These are phyloP conservation scores for Nemania sp. DNA, from an alignment of 2,329 filamentous ascomycete species.

Conservation along the genomic window DNA sequence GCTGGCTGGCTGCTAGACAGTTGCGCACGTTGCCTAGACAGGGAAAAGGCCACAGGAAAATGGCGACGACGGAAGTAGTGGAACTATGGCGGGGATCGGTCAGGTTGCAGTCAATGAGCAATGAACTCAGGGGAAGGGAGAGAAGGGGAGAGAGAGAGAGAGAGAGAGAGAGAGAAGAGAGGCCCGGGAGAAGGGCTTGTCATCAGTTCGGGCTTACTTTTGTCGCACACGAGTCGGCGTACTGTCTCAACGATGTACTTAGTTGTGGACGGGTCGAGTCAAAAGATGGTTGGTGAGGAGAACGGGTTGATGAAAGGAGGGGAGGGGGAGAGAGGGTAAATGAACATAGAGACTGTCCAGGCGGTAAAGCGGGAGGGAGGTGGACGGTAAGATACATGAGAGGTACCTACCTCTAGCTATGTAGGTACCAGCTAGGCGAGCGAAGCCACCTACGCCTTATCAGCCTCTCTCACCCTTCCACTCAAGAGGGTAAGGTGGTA, in stretches of 20 bases:
- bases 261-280: constrained; percentile 21
- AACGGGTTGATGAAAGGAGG: constrained; percentile 21
- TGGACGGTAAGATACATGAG: constrained; percentile 10
- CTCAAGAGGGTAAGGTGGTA: not conserved
- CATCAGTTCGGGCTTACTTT: constrained; percentile 30
- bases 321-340: constrained; percentile 9
- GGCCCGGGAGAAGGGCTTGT: constrained; percentile 32
- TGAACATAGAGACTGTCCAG: constrained; percentile 10
- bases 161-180: constrained; percentile 8
- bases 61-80: constrained; percentile 19
- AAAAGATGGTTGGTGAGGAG: constrained; percentile 17
- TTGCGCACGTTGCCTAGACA: constrained; percentile 13
- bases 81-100: constrained; percentile 18
- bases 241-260: constrained; percentile 27
- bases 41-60: constrained; percentile 23
- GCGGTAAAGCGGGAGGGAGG: constrained; percentile 20
- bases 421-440: too few relatives aligned
- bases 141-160: too few relatives aligned
- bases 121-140: too few relatives aligned
- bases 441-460: constrained; percentile 14
- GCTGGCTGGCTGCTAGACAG: constrained; percentile 27
- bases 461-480: constrained; percentile 19
- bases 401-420: not conserved
- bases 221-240: constrained; percentile 33
- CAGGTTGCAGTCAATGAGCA: too few relatives aligned